Evolutionary conservation across 2,329 filamentous ascomycete genomes (phyloP), one percentile per base, ranked within the genome.

Genomic region (Tolypocladium pustulatum): DNA sequence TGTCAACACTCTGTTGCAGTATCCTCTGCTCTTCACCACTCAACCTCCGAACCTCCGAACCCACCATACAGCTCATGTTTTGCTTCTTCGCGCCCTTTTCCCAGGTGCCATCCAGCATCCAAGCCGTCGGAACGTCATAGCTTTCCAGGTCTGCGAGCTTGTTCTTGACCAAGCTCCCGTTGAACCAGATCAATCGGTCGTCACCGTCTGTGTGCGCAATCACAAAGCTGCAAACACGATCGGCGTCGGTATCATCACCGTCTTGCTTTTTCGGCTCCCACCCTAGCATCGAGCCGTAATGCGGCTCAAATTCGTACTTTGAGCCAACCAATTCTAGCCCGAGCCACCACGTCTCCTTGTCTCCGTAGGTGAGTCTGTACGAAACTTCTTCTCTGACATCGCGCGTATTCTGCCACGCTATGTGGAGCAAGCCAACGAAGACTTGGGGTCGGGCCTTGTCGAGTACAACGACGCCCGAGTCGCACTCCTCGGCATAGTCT

Each of bases 291-390:
- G 72, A 69, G 1, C 70, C 76, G 54, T 78, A 78, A 55, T 76
- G 72, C 36, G 63, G 58, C 7, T 75, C 73, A 59, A 78, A 77
- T 2, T 67, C 64, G 56, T 77, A 78, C 0, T 55, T 60, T 0
- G 72, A 68, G 4, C 70, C 71, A 3, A 70, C 68, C 1, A 77
- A 66, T 59, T 78, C 76, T 9, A 77, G 67, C 0, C 75, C 75
- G 27, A 78, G 66, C 76, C 76, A 78, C 68, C 71, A 78, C 0
- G 69, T 74, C 61, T 78, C 76, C 61, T 78, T 78, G 41, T 79
- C 76, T 0, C 76, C 76, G 27, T 78, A 73, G 0, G 68, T 74
- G 34, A 76, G 64, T 37, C 68, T 66, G 59, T 76, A 78, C 1
- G 75, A 76, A 12, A 72, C 67, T 32, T 73, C 66, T 4, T 75